Conservation (phyloP, 345 rosid genomes). For the Brassica cretica region DNA sequence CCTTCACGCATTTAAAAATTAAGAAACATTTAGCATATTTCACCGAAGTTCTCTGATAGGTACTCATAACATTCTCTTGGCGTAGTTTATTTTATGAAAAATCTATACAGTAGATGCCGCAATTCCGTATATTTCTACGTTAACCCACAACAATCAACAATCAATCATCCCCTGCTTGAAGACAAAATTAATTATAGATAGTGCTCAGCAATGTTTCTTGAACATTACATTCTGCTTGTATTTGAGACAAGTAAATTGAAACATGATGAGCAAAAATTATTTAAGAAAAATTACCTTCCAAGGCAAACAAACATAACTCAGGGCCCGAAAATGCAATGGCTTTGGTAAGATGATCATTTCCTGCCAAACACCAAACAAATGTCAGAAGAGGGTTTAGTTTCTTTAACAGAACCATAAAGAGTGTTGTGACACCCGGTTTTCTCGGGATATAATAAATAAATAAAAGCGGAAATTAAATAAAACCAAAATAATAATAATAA, state of each 20-base stretch:
- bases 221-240: constrained; percentile 13
- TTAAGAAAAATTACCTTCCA: constrained; percentile 61
- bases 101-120: constrained; percentile 2
- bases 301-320: constrained; percentile 65
- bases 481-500: too few species aligned
- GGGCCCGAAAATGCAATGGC: constrained; percentile 48
- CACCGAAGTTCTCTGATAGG: neutral
- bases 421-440: too few species aligned
- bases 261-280: constrained; percentile 6
- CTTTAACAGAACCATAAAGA: constrained; percentile 1
- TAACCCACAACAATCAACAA: neutral
- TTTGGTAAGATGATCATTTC: constrained; percentile 42
- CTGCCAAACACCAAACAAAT: constrained; percentile 41
- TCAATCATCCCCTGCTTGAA: constrained; percentile 2
- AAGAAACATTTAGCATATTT: constrained; percentile 14
- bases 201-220: neutral
- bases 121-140: constrained; percentile 5
- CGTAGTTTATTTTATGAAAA: constrained; percentile 4
- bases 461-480: too few species aligned
- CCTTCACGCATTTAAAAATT: neutral
- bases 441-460: too few species aligned
- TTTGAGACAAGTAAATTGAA: neutral
- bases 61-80: neutral
- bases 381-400: constrained; percentile 28
- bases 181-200: constrained; percentile 15